Evolutionary conservation across 2,329 filamentous ascomycete species (phyloP).

Genomic region (Alternaria triticina): DNA sequence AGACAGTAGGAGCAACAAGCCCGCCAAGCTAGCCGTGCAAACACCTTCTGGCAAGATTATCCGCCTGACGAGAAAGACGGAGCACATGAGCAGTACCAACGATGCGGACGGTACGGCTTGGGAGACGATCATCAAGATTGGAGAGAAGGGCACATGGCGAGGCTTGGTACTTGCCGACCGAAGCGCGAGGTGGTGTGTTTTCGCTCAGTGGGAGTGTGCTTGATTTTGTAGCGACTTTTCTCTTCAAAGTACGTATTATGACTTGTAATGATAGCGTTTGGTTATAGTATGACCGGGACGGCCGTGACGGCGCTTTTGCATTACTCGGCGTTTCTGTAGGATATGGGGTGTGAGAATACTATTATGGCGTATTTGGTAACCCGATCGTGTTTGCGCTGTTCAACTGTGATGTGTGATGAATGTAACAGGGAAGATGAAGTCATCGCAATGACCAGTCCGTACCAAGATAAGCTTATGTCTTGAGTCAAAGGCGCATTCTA

Average conservation of each 20-base stretch:
- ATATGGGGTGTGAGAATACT: conserved; percentile 8
- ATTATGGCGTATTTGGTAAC: conserved; percentile 5
- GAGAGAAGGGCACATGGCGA: conserved; percentile 80
- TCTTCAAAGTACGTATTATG: conserved; percentile 3
- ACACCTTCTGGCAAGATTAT: conserved; percentile 94
- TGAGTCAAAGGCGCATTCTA: background rate
- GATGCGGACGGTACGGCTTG: conserved; percentile 78
- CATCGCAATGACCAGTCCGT: background rate
- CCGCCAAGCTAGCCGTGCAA: conserved; percentile 94
- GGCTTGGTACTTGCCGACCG: conserved; percentile 83
- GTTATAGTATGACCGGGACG: conserved; percentile 8
- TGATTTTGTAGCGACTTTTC: conserved; percentile 5
- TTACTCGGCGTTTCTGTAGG: conserved; percentile 22
- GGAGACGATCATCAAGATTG: conserved; percentile 92
- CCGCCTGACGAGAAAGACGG: conserved; percentile 80
- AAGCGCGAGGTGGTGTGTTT: conserved; percentile 88
- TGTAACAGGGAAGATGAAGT: background rate
- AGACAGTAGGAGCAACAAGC: conserved; percentile 70
- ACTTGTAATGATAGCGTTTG: conserved; percentile 30
- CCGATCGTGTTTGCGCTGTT: background rate
- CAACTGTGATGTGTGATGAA: background rate
- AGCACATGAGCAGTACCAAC: conserved; percentile 61
- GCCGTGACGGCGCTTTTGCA: conserved; percentile 5
- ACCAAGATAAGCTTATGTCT: background rate
- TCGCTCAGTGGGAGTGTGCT: conserved; percentile 75